Percentiles rank a stretch among this genome's conserved stretches.
phyloP scores from a whole-genome alignment of 2,329 filamentous ascomycete species.

The Colletotrichum cereale region DNA sequence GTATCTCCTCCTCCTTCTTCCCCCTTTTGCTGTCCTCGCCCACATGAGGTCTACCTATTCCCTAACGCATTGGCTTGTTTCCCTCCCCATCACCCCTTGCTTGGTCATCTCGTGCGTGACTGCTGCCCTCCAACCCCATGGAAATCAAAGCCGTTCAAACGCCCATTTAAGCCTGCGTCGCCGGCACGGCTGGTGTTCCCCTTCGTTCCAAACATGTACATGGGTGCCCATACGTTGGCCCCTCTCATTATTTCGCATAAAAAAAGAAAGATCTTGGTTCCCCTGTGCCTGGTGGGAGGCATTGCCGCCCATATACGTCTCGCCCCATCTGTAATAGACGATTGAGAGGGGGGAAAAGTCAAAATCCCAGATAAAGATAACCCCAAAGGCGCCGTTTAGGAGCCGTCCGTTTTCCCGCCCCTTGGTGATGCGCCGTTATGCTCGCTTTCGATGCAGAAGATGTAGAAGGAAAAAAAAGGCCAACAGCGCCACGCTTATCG shows the following conservation, averaged over 20 bases:
- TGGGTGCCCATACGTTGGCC: not conserved
- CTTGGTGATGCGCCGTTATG: constrained; percentile 25
- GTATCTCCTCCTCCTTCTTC: not conserved
- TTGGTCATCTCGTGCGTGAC: not conserved
- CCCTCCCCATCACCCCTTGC: not conserved
- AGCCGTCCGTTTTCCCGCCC: constrained; percentile 23
- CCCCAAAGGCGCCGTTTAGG: constrained; percentile 17
- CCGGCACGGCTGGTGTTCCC: constrained; percentile 12
- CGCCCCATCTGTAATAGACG: constrained; percentile 13
- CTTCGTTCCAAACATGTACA: constrained; percentile 21
- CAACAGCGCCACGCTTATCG: constrained; percentile 34
- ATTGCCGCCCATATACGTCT: constrained; percentile 10
- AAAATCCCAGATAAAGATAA: constrained; percentile 10
- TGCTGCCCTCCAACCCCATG: not conserved
- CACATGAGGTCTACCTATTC: constrained; percentile 23
- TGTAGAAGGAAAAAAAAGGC: not conserved
- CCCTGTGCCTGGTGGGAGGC: not conserved
- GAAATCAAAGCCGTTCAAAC: constrained; percentile 4
- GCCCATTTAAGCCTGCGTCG: constrained; percentile 21
- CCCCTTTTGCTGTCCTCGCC: not conserved
- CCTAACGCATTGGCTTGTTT: constrained; percentile 3
- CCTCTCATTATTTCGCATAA: constrained; percentile 23
- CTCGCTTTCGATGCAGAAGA: constrained; percentile 27
- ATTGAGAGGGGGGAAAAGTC: no score
- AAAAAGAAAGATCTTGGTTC: not conserved